Base-by-base conservation (phyloP, 1,139 yeast species). In the Pichia sorboxylosa region DNA sequence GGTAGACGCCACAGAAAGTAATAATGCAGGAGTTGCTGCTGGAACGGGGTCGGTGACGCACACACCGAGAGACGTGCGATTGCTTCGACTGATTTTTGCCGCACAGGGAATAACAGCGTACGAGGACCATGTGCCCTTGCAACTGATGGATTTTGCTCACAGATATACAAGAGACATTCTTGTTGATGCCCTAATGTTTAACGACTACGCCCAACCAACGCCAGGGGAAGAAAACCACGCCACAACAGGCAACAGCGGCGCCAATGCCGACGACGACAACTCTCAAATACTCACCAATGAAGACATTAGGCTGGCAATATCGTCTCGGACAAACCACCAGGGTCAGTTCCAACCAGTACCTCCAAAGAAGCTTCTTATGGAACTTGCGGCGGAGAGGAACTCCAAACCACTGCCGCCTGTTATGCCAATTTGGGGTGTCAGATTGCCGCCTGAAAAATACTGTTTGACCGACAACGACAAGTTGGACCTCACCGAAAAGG, bases 391-490 rank as follows among this genome's bases (percentile, higher is more conserved):
- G 24, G 98, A 92, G 52, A 66, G 95, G 45, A 90, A 90, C 54
- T 76, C 84, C 45, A 77, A 82, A 52, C 78, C 94, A 0, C 64
- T 90, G 38, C 99, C 99, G 5, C 84, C 92, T 7, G 90, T 90
- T 20, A 77, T 85, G 54, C 92, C 93, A 18, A 73, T 80, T 35
- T 87, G 90, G 79, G 98, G 98, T 16, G 66, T 90, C 35, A 72
- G 96, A 41, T 64, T 92, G 36, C 99, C 99, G 4, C 98, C 98
- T 8, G 98, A 90, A 61, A 90, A 87, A 68, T 87, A 85, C 59
- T 90, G 97, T 57, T 60, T 90, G 36, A 85, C 95, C 0, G 85
- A 84, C 2, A 19, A 19, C n/a, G n/a, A n/a, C n/a, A n/a, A n/a
- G n/a, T n/a, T n/a, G n/a, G n/a, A n/a, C n/a, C n/a, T n/a, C n/a